Conservation (phyloP, 2,329 filamentous ascomycete species). For the Dactylellina cionopaga region DNA sequence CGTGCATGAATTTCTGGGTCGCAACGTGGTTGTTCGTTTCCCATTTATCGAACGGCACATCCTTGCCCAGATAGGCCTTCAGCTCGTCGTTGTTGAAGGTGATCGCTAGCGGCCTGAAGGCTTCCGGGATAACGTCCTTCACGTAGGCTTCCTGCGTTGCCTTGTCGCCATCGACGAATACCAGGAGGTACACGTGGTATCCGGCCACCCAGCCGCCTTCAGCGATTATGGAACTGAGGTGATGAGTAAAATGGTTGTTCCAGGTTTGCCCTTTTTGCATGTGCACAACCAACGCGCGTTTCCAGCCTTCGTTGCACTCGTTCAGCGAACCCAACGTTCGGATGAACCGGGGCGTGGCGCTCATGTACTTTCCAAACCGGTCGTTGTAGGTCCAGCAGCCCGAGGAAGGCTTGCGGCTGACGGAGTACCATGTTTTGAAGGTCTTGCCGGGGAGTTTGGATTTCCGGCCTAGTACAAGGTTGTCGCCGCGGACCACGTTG, state of each 20-base stretch:
- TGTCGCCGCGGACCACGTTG: slow-evolving; percentile 51
- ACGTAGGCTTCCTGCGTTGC: slow-evolving; percentile 25
- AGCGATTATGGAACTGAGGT: slow-evolving; percentile 24
- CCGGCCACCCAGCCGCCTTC: slow-evolving; percentile 36
- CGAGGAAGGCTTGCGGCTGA: slow-evolving; percentile 36
- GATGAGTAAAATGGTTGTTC: slow-evolving; percentile 33
- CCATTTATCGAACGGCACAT: slow-evolving; percentile 34
- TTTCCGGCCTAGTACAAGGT: slow-evolving; percentile 31
- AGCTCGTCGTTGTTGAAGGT: slow-evolving; percentile 38
- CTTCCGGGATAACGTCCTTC: slow-evolving; percentile 15
- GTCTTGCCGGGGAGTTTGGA: slow-evolving; percentile 11
- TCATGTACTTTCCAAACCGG: slow-evolving; percentile 25
- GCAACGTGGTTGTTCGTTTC: slow-evolving; percentile 39
- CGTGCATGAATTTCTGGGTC: slow-evolving; percentile 45
- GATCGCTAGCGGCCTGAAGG: slow-evolving; percentile 32
- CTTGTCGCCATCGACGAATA: slow-evolving; percentile 36
- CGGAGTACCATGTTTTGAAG: slow-evolving; percentile 41
- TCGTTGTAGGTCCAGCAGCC: slow-evolving; percentile 46
- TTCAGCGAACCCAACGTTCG: slow-evolving; percentile 26
- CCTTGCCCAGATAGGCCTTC: slow-evolving; percentile 23
- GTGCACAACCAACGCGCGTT: slow-evolving; percentile 38
- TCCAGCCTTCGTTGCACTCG: slow-evolving; percentile 34
- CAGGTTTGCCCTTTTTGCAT: slow-evolving; percentile 40
- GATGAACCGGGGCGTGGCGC: slow-evolving; percentile 17
- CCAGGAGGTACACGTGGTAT: slow-evolving; percentile 36